phyloP scores from a whole-genome alignment of 2,329 filamentous ascomycete species.

The Decorospora gaudefroyi region DNA sequence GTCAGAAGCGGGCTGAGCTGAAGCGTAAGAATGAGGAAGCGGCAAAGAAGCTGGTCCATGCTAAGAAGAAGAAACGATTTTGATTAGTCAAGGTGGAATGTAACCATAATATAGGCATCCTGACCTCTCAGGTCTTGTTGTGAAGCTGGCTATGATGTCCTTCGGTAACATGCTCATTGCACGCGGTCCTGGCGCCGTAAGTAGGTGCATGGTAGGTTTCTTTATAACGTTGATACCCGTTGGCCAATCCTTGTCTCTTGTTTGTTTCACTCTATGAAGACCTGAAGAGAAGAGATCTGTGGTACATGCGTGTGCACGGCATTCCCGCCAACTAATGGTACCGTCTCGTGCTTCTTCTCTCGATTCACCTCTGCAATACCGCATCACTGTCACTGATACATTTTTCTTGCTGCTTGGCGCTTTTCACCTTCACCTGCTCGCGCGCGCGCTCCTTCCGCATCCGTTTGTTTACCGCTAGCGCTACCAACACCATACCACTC shows the following conservation, averaged over 20 bases:
- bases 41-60: conserved; percentile 56
- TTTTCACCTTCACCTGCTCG: conserved; percentile 7
- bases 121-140: no score
- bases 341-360: no score
- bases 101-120: no score
- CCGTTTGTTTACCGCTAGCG: conserved; percentile 9
- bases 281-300: not conserved
- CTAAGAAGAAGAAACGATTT: conserved; percentile 45
- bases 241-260: not conserved
- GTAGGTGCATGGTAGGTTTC: no score
- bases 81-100: conserved; percentile 8
- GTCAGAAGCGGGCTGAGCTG: conserved; percentile 60
- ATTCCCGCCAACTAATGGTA: no score
- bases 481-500: not conserved
- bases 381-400: no score
- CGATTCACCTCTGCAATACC: no score
- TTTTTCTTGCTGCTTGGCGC: not conserved
- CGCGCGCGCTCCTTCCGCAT: conserved; percentile 7
- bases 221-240: not conserved
- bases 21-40: conserved; percentile 60
- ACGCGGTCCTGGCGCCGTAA: no score
- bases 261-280: not conserved
- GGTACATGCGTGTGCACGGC: not conserved
- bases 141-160: no score
- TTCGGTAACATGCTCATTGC: no score